These are phyloP conservation scores for Heritiera fomes DNA, from an alignment of 345 rosid genomes.

Conservation along the genomic window DNA sequence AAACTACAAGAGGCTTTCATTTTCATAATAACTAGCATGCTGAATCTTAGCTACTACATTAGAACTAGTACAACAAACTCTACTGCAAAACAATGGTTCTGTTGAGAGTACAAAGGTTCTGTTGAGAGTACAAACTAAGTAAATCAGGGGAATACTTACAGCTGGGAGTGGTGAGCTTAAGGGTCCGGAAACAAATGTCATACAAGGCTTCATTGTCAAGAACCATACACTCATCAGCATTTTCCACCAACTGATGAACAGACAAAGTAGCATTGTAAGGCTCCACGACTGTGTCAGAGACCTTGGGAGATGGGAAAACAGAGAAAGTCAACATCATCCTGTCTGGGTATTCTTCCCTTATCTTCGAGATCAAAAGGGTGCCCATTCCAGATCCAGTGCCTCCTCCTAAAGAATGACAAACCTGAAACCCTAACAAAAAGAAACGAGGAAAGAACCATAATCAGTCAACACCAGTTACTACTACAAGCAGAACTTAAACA, in stretches of 20 bases:
- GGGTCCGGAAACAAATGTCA: conserved; percentile 42
- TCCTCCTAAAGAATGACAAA: conserved; percentile 28
- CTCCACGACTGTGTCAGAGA: conserved; percentile 26
- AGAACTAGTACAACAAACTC: neutral
- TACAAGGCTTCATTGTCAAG: conserved; percentile 42
- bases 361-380: conserved; percentile 24
- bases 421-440: conserved; percentile 20
- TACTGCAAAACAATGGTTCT: neutral
- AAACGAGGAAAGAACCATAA: too few species aligned
- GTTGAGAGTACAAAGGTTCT: neutral
- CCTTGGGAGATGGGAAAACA: conserved; percentile 26
- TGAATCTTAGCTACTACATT: neutral
- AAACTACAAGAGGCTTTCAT: neutral
- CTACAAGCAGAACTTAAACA: neutral
- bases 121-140: neutral
- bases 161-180: conserved; percentile 45
- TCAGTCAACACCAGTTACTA: neutral
- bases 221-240: conserved; percentile 35
- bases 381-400: conserved; percentile 33
- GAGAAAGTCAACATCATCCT: conserved; percentile 28
- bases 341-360: conserved; percentile 27
- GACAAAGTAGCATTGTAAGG: conserved; percentile 28
- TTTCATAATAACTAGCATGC: neutral
- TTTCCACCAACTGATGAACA: conserved; percentile 35
- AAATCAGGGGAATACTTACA: conserved; percentile 28